phyloP scores from a whole-genome alignment of 1,284 basidiomycete species.

The Cryptococcus wingfieldii region DNA sequence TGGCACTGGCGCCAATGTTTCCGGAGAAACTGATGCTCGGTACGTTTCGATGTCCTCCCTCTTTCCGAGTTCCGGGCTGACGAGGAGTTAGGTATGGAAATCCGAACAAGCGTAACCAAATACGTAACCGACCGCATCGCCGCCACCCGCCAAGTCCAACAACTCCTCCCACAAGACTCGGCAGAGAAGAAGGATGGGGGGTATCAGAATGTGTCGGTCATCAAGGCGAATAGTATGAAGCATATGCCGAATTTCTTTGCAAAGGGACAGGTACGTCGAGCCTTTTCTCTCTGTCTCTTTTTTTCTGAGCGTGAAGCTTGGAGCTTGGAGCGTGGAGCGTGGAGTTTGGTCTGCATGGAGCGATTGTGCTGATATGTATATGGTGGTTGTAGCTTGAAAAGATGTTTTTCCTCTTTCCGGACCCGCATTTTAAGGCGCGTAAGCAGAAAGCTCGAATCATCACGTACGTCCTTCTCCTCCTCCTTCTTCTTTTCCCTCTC shows the following conservation, averaged over 20 bases:
- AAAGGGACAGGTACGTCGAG: conserved; percentile 65
- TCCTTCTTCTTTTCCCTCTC: background rate
- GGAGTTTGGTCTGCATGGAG: background rate
- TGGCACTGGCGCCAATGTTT: conserved; percentile 83
- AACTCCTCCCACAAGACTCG: conserved; percentile 33
- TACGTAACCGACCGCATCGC: conserved; percentile 93
- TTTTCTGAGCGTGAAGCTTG: no score
- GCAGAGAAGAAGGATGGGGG: conserved; percentile 47
- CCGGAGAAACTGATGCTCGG: conserved; percentile 93
- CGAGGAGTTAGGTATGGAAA: conserved; percentile 78
- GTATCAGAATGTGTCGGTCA: conserved; percentile 89
- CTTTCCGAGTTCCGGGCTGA: background rate
- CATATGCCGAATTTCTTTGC: conserved; percentile 95
- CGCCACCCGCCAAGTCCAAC: conserved; percentile 66
- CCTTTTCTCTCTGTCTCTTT: background rate
- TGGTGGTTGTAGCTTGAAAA: conserved; percentile 59
- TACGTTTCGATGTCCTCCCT: conserved; percentile 49
- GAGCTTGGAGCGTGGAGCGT: background rate
- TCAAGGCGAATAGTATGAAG: conserved; percentile 98
- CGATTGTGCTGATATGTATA: background rate
- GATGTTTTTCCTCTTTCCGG: conserved; percentile 97
- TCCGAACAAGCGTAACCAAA: conserved; percentile 91
- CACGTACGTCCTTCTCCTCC: conserved; percentile 52
- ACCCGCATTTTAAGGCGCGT: conserved; percentile 96
- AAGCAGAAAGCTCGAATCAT: conserved; percentile 98